Percentiles rank a stretch among this genome's conserved stretches.
Evolutionary conservation across 768 basidiomycete genomes (phyloP).

Genomic region (Asterophora lycoperdoides): DNA sequence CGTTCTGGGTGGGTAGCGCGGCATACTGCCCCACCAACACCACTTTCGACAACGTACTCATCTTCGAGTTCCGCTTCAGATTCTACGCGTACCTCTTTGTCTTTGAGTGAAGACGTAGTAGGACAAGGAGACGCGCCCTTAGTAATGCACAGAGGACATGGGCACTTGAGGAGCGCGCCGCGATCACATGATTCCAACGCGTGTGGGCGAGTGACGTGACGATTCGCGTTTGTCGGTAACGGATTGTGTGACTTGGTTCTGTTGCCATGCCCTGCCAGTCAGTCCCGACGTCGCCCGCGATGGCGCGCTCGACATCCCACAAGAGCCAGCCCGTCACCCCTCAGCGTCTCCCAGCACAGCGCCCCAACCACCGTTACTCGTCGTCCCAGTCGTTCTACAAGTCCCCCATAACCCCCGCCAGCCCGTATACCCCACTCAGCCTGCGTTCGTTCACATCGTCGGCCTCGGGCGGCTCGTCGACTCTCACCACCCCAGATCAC

Average conservation of each 20-base stretch:
- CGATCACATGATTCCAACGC: slow-evolving; percentile 18
- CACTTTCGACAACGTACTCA: too few relatives aligned
- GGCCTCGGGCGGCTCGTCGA: slow-evolving; percentile 47
- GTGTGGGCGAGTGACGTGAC: slow-evolving; percentile 17
- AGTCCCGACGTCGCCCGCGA: slow-evolving; percentile 44
- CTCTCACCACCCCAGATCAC: slow-evolving; percentile 59
- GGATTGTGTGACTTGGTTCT: slow-evolving; percentile 10
- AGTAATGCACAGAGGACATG: too few relatives aligned
- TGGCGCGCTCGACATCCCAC: slow-evolving; percentile 31
- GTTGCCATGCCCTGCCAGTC: slow-evolving; percentile 28
- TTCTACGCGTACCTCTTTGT: too few relatives aligned
- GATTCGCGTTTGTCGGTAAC: slow-evolving; percentile 14
- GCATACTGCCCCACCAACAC: too few relatives aligned
- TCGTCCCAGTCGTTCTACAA: slow-evolving; percentile 40
- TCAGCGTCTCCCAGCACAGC: slow-evolving; percentile 47
- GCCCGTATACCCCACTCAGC: slow-evolving; percentile 69
- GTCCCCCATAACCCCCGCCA: slow-evolving; percentile 61
- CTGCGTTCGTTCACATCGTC: slow-evolving; percentile 57
- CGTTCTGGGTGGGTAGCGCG: too few relatives aligned
- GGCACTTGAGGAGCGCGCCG: too few relatives aligned
- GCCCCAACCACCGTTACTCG: slow-evolving; percentile 42
- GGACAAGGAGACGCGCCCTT: too few relatives aligned
- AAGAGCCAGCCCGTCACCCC: slow-evolving; percentile 57
- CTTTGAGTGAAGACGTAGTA: too few relatives aligned
- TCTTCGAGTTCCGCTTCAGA: too few relatives aligned